These are phyloP conservation scores for Pleurotus ostreatus DNA, from an alignment of 768 basidiomycete genomes.

Conservation along the genomic window DNA sequence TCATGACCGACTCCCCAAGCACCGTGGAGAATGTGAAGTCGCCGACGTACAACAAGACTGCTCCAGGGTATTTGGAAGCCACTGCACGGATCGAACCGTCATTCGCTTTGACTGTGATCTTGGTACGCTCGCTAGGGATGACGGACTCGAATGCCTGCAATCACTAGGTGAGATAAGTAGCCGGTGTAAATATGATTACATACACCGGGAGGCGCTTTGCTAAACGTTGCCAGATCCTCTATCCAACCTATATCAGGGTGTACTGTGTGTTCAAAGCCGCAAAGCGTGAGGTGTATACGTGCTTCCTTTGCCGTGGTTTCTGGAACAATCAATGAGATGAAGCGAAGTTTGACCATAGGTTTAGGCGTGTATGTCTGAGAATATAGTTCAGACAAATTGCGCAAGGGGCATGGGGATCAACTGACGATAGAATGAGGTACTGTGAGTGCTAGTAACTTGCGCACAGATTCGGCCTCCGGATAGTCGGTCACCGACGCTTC, in stretches of 20 bases:
- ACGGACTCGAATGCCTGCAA: slow-evolving; percentile 84
- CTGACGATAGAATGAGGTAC: slow-evolving; percentile 56
- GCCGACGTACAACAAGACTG: slow-evolving; percentile 62
- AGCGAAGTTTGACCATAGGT: slow-evolving; percentile 58
- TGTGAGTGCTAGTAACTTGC: slow-evolving; percentile 51
- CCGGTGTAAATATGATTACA: slow-evolving; percentile 21
- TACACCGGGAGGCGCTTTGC: slow-evolving; percentile 87
- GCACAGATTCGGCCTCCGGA: slow-evolving; percentile 25
- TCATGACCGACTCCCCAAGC: slow-evolving; percentile 59
- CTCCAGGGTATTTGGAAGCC: slow-evolving; percentile 57
- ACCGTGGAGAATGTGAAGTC: slow-evolving; percentile 69
- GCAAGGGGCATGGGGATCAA: slow-evolving; percentile 5
- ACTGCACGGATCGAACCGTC: slow-evolving; percentile 66
- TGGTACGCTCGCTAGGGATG: slow-evolving; percentile 83
- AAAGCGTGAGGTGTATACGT: slow-evolving; percentile 57
- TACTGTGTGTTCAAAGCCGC: slow-evolving; percentile 59
- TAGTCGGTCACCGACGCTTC: slow-evolving; percentile 56
- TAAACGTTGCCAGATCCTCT: slow-evolving; percentile 56
- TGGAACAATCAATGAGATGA: slow-evolving; percentile 59
- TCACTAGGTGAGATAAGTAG: no score
- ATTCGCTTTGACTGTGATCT: slow-evolving; percentile 55
- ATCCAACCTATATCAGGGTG: slow-evolving; percentile 62
- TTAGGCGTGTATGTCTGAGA: slow-evolving; percentile 40
- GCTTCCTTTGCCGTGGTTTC: slow-evolving; percentile 76
- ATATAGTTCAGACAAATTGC: slow-evolving; percentile 3